Base-by-base conservation (phyloP, 768 basidiomycete species). In the Mycena amicta region DNA sequence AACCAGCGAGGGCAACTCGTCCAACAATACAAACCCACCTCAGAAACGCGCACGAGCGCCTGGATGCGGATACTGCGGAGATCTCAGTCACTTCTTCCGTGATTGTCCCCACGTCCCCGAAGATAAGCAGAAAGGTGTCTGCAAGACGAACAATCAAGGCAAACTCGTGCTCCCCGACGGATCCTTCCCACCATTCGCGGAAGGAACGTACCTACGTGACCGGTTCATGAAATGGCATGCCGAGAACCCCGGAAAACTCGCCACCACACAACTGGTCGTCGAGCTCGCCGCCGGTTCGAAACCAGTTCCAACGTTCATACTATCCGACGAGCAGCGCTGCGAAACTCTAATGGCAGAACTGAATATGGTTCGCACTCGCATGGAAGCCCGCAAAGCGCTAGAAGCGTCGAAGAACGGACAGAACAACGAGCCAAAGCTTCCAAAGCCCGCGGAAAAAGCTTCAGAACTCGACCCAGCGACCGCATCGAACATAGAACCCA, bases 71-170 rank as follows among this genome's bases (percentile, higher is more conserved):
- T 59, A 78, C 60, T 0, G 79, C 79, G 4, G 81, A 65, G 49
- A 77, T 62, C 0, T 77, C 77, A 11, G 77, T 74, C 3, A 71
- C 70, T 13, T 79, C 66, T n/a, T 83, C 68, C 1, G 75, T 68
- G 58, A 78, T 82, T 4, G 75, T 74, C 4, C 11, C 6, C 11
- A 43, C 6, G 20, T 43, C 20, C 12, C 11, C 6, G 12, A 11
- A 20, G 41, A 11, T 6, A 43, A 12, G 6, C 13, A 6, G 6
- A 20, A 43, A 6, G 41, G 41, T 22, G 6, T 43, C 12, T 43
- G 41, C 41, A 43, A 43, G 41, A 11, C 6, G 12, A 43, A 43
- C 20, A 22, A 43, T 12, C 6, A 43, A 11, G 41, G 41, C 20
- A 43, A 43, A 43, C 41, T 43, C 6, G 41, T 43, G 27, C 39